phyloP scores from a whole-genome alignment of 192 early-diverging fungal species.

The Rhizoclosmatium globosum region DNA sequence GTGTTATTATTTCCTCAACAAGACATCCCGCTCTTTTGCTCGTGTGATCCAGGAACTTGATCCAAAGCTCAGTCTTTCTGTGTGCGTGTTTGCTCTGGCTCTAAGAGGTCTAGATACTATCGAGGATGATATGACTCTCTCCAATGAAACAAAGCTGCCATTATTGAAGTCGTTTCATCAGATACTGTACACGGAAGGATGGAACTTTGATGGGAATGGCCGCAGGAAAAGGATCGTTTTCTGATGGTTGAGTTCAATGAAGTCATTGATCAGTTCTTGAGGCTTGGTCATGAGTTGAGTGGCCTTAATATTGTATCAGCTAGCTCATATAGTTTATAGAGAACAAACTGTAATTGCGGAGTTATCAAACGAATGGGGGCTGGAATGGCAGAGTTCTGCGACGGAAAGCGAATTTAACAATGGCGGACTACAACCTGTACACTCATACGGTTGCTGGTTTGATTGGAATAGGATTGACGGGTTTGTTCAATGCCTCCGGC shows the following conservation, averaged over 20 bases:
- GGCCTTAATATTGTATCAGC: constrained; percentile 6
- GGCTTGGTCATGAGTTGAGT: constrained; percentile 62
- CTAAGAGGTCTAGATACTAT: constrained; percentile 97
- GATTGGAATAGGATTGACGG: constrained; percentile 90
- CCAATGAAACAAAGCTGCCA: constrained; percentile 75
- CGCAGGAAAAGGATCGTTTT: constrained; percentile 92
- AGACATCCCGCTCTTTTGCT: constrained; percentile 96
- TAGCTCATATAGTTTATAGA: constrained; percentile 42
- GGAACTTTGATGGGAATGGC: constrained; percentile 74
- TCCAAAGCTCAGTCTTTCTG: constrained; percentile 57
- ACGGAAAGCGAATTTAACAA: constrained; percentile 65
- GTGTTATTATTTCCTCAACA: constrained; percentile 91
- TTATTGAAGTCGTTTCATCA: constrained; percentile 85
- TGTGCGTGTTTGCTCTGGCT: constrained; percentile 96
- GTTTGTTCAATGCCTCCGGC: constrained; percentile 86
- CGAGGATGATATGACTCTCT: constrained; percentile 98
- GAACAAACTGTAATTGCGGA: constrained; percentile 91
- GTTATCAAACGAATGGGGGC: constrained; percentile 92
- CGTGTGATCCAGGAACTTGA: constrained; percentile 85
- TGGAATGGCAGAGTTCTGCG: constrained; percentile 87
- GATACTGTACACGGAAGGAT: constrained; percentile 73
- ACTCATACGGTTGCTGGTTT: constrained; percentile 98
- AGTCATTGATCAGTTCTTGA: constrained; percentile 90
- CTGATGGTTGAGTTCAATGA: constrained; percentile 89
- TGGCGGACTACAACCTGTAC: constrained; percentile 94